Base-by-base conservation (phyloP, 768 basidiomycete species). In the Pholiota molesta region DNA sequence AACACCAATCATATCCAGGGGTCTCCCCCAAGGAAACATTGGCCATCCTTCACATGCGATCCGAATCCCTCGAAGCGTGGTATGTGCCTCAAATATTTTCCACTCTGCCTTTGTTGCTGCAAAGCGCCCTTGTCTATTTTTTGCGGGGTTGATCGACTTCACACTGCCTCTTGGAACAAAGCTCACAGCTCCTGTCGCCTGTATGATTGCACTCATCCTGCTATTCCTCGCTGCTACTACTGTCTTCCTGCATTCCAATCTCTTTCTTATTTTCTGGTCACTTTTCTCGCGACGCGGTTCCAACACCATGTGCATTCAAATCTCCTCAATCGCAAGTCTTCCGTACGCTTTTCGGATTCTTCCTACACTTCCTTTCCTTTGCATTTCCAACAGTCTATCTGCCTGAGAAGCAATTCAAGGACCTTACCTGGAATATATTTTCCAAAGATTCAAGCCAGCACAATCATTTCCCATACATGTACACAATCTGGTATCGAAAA, bases 91-190 rank as follows among this genome's bases (percentile, higher is more conserved):
- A 61, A 16, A 39, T 61, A 37, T 55, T 61, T 40, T 39, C 60
- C 8, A 49, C 47, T 6, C 55, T 56, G 14, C 55, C 55, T 2
- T 9, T 57, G 16, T 29, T 62, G 13, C 56, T 62, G 5, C 59
- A 60, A 23, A 61, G 29, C 5, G 62, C 66, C 21, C 62, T 67
- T 23, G 60, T 69, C n/a, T 69, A 14, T 69, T 69, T 45, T 49
- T 69, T 13, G 62, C 56, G 2, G 68, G 68, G 3, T 40, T 69
- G 13, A 60, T 66, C 47, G 68, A 69, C 39, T 69, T 69, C 26
- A 21, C 63, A 26, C 58, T 59, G 6, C 57, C 59, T 7, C 52
- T 66, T 19, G 57, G 58, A 19, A 45, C 40, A 5, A 52, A 45
- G 8, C 47, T 69, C 8, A 39, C 62, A 2, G 58, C 66, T 26